Conservation (phyloP, 1,284 basidiomycete species). For the Rhodotorula sp. region DNA sequence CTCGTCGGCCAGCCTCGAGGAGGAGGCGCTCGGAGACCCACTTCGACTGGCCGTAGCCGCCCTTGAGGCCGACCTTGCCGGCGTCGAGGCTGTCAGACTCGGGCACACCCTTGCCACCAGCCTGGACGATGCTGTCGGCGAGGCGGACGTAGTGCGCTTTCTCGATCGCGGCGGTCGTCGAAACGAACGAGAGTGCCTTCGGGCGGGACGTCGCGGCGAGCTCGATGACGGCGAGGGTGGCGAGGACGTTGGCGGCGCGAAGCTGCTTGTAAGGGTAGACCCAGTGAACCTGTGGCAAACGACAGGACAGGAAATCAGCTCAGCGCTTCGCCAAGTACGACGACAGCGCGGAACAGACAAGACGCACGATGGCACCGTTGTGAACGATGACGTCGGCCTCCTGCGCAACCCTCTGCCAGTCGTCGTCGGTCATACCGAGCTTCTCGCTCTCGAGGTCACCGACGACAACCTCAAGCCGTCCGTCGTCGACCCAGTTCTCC, state of each 20-base stretch:
- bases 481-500: conserved; percentile 72
- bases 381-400: conserved; percentile 86
- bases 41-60: conserved; percentile 96
- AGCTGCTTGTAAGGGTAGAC: conserved; percentile 96
- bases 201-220: conserved; percentile 67
- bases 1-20: conserved; percentile 82
- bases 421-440: conserved; percentile 68
- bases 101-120: conserved; percentile 66
- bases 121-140: conserved; percentile 64
- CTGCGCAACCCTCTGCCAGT: conserved; percentile 67
- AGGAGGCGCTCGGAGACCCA: conserved; percentile 97
- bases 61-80: conserved; percentile 70
- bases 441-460: conserved; percentile 78
- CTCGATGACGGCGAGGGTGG: conserved; percentile 78
- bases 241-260: conserved; percentile 84
- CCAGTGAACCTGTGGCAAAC: conserved; percentile 85
- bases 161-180: conserved; percentile 90
- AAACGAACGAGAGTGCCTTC: conserved; percentile 87
- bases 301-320: no score
- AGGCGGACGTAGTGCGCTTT: conserved; percentile 78
- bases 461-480: conserved; percentile 74
- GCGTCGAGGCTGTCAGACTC: conserved; percentile 92
- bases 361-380: conserved; percentile 87
- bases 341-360: no score
- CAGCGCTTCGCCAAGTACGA: no score